Percentiles rank a stretch among this genome's conserved stretches.
These are phyloP conservation scores for Sabuloglossum arenarium DNA, from an alignment of 495 filamentous ascomycete species.

Conservation along the genomic window DNA sequence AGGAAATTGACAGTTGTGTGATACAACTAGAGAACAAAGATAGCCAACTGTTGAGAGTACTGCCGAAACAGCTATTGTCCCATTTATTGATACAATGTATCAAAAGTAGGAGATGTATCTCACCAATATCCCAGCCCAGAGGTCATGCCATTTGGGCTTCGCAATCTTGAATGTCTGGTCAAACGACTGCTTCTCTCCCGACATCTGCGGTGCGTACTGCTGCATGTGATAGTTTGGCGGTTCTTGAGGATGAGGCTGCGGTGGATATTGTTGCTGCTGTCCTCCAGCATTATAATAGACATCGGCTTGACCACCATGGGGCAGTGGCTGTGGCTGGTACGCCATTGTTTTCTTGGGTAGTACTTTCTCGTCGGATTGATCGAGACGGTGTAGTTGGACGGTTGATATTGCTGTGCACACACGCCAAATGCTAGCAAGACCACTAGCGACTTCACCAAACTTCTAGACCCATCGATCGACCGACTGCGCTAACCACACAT, in stretches of 20 bases:
- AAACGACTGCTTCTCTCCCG: conserved; percentile 34
- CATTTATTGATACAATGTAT: not conserved
- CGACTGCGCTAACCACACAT: no score
- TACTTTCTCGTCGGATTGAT: not conserved
- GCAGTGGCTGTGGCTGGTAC: not conserved
- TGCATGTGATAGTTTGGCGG: not conserved
- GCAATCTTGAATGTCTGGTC: conserved; percentile 63
- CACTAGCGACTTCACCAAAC: no score
- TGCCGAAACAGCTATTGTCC: not conserved
- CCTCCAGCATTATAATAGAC: not conserved
- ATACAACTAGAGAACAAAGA: not conserved
- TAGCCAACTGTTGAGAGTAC: not conserved
- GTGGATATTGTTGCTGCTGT: not conserved
- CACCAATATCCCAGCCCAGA: conserved; percentile 69
- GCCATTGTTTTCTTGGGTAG: not conserved
- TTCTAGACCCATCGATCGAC: not conserved
- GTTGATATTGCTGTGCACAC: no score
- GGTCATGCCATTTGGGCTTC: conserved; percentile 68
- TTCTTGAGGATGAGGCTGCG: not conserved
- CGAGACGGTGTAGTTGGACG: not conserved
- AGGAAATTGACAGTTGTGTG: not conserved
- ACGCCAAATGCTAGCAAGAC: not conserved
- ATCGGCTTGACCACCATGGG: not conserved
- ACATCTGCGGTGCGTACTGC: conserved; percentile 8
- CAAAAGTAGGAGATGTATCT: conserved; percentile 8